Base-by-base conservation (phyloP, 768 basidiomycete species). In the Collybia sp. region DNA sequence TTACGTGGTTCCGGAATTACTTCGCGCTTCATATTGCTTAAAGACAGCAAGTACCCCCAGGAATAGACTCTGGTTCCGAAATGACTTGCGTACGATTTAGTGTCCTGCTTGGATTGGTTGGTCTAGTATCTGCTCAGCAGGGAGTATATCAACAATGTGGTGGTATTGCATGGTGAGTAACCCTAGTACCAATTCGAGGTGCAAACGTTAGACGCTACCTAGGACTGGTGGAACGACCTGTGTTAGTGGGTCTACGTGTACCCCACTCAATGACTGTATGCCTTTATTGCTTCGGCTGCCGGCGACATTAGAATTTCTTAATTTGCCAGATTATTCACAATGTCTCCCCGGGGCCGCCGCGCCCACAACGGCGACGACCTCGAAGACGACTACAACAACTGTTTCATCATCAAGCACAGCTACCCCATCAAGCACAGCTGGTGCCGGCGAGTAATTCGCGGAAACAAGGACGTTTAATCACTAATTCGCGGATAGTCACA, bases 201-300 rank as follows among this genome's bases (percentile, higher is more conserved):
- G 16, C 20, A 12, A 0, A 36, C 30, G 9, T 3, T 33, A 46
- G 15, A 6, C 30, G 11, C 11, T 37, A 6, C 25, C 45, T 40
- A 77, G 76, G 76, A 67, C 67, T 20, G 76, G 77, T 12, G 65
- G 63, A 4, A 78, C 76, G 12, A 69, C 70, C 18, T 80, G 78
- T 54, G 68, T 65, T 42, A 61, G 67, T 31, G 72, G 73, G 32
- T 57, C 66, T 35, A 62, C 64, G n/a, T 78, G 78, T 54, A 71
- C 67, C 1, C 51, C 62, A 34, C 44, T 68, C 33, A 79, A 78
- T 52, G 55, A 63, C 40, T 77, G 77, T 76, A 46, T 47, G 69
- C 51, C 13, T 13, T 12, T 20, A 34, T 10, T 37, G 34, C 38
- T 40, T 19, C 12, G 15, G 6, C 5, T 10, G n/a, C 20, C 3